These are phyloP conservation scores for Colletotrichum spinosum DNA, from an alignment of 2,329 filamentous ascomycete genomes.

Conservation along the genomic window DNA sequence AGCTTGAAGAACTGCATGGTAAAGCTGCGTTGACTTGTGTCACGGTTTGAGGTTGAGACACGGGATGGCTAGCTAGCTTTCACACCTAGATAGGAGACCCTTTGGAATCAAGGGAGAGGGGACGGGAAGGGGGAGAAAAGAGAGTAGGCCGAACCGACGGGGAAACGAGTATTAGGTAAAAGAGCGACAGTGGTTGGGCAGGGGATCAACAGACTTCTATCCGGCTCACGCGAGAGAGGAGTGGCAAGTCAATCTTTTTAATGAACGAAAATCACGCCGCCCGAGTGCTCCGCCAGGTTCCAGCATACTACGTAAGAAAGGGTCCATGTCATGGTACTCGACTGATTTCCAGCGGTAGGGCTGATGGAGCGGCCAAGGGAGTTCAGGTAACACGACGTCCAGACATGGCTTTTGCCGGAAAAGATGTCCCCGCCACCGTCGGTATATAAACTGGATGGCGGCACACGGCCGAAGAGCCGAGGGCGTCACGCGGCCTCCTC, in stretches of 20 bases:
- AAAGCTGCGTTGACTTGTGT: slow-evolving; percentile 12
- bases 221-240: not conserved
- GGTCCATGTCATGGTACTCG: slow-evolving; percentile 7
- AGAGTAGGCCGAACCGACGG: slow-evolving; percentile 10
- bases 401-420: slow-evolving; percentile 3
- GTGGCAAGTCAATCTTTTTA: slow-evolving; percentile 31
- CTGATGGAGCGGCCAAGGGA: slow-evolving; percentile 28
- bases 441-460: slow-evolving; percentile 11
- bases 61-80: not conserved
- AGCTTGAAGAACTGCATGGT: slow-evolving; percentile 34
- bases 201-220: slow-evolving; percentile 27
- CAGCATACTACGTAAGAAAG: slow-evolving; percentile 9
- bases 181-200: slow-evolving; percentile 30
- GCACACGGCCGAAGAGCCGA: slow-evolving; percentile 20
- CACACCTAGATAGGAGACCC: not conserved
- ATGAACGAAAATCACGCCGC: slow-evolving; percentile 23
- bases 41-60: slow-evolving; percentile 6
- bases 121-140: slow-evolving; percentile 3
- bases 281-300: slow-evolving; percentile 14
- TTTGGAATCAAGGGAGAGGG: slow-evolving; percentile 4
- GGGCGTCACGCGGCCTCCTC: slow-evolving; percentile 14
- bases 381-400: slow-evolving; percentile 10
- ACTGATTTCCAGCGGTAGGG: slow-evolving; percentile 28
- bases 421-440: slow-evolving; percentile 12
- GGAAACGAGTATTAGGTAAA: slow-evolving; percentile 10